These are phyloP conservation scores for Gossypium ekmanianum DNA, from an alignment of 345 rosid species.

Conservation along the genomic window DNA sequence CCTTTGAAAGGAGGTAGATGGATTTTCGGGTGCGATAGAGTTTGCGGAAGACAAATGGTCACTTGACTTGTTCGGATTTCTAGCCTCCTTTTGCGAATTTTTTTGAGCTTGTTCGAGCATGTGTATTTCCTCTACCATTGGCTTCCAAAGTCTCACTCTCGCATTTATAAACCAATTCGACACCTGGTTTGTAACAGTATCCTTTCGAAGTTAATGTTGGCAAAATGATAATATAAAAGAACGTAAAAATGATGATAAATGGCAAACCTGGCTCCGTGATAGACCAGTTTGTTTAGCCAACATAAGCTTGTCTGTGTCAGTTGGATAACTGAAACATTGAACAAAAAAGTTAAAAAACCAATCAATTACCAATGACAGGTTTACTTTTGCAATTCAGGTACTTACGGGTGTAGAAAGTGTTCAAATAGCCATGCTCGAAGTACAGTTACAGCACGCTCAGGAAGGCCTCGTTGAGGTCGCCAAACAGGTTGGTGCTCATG, in stretches of 20 bases:
- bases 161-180: constrained; percentile 95
- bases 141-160: constrained; percentile 95
- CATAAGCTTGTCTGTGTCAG: constrained; percentile 85
- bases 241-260: constrained; percentile 17
- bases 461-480: constrained; percentile 89
- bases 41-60: constrained; percentile 28
- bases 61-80: constrained; percentile 28
- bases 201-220: neutral
- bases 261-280: constrained; percentile 73
- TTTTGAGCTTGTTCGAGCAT: constrained; percentile 64
- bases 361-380: neutral
- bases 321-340: constrained; percentile 63
- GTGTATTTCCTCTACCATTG: constrained; percentile 95
- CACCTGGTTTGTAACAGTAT: constrained; percentile 36
- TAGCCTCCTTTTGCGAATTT: constrained; percentile 44
- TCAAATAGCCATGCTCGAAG: constrained; percentile 87
- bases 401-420: constrained; percentile 92
- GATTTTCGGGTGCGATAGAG: constrained; percentile 28
- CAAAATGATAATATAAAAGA: neutral
- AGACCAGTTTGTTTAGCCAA: constrained; percentile 91
- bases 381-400: constrained; percentile 1
- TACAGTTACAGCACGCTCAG: constrained; percentile 82
- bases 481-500: constrained; percentile 76
- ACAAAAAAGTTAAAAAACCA: neutral
- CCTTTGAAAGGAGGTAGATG: constrained; percentile 36